phyloP scores from a whole-genome alignment of 2,329 filamentous ascomycete species.

The Furcasterigmium furcatum region DNA sequence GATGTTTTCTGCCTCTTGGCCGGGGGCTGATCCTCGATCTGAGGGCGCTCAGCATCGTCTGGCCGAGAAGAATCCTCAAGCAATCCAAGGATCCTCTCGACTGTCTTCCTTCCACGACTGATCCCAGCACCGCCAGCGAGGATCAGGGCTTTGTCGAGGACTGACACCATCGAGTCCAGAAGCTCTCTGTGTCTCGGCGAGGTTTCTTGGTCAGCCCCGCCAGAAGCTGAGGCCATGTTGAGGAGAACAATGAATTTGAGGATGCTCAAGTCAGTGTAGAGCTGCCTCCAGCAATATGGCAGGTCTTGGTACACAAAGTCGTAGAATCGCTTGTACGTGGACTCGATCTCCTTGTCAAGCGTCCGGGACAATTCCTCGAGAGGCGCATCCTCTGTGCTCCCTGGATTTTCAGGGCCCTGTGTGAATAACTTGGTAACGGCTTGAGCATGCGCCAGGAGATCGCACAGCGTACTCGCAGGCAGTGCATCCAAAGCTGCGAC shows the following conservation, averaged over 20 bases:
- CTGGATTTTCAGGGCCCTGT: no score
- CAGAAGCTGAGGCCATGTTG: background rate
- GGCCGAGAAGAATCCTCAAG: slow-evolving; percentile 27
- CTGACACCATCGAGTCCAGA: background rate
- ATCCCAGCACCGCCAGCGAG: slow-evolving; percentile 62
- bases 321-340: slow-evolving; percentile 46
- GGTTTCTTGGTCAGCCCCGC: background rate
- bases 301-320: slow-evolving; percentile 66
- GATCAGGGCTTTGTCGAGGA: slow-evolving; percentile 73
- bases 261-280: slow-evolving; percentile 70
- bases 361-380: background rate
- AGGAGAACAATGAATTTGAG: slow-evolving; percentile 45
- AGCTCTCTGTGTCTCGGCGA: no score
- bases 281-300: slow-evolving; percentile 63
- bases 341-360: slow-evolving; percentile 6
- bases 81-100: slow-evolving; percentile 46
- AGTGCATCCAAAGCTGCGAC: no score
- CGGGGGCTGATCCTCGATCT: slow-evolving; percentile 3
- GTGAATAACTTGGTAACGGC: no score
- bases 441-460: no score
- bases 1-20: slow-evolving; percentile 5
- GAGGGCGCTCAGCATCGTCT: background rate
- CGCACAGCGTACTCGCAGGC: no score
- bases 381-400: background rate
- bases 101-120: slow-evolving; percentile 44